phyloP scores from a whole-genome alignment of 805 yeast genomes.

The Saccharomycopsis lassenensis region DNA sequence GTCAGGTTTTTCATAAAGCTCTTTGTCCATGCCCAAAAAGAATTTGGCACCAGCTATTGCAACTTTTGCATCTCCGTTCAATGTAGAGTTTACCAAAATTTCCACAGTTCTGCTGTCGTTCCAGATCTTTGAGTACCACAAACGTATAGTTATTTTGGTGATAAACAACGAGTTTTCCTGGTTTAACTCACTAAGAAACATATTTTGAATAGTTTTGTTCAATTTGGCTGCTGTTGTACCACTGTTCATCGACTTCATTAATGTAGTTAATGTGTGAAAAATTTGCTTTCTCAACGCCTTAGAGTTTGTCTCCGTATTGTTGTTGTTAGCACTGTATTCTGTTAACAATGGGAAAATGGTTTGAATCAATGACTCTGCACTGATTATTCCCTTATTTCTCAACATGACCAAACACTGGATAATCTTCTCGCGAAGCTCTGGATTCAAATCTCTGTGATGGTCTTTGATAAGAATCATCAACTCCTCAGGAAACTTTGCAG shows the following conservation, averaged over 20 bases:
- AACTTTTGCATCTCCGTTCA: slow-evolving; percentile 78
- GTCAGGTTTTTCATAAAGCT: slow-evolving; percentile 66
- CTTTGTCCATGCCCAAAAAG: slow-evolving; percentile 91
- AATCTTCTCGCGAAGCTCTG: slow-evolving; percentile 85
- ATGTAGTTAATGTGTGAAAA: slow-evolving; percentile 64
- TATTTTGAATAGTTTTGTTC: slow-evolving; percentile 83
- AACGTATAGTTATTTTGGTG: slow-evolving; percentile 83
- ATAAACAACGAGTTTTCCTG: slow-evolving; percentile 87
- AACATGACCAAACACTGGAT: slow-evolving; percentile 84
- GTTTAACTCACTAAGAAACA: slow-evolving; percentile 77
- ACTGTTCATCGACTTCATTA: slow-evolving; percentile 73
- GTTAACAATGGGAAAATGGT: slow-evolving; percentile 78
- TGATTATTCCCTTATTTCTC: slow-evolving; percentile 71
- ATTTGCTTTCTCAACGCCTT: slow-evolving; percentile 76
- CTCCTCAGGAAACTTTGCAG: slow-evolving; percentile 76
- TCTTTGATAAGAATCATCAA: slow-evolving; percentile 54
- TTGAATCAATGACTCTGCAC: slow-evolving; percentile 72
- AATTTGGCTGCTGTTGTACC: slow-evolving; percentile 86
- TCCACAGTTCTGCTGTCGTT: slow-evolving; percentile 96
- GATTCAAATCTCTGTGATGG: slow-evolving; percentile 71
- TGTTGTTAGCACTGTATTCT: slow-evolving; percentile 46
- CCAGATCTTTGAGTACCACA: slow-evolving; percentile 98
- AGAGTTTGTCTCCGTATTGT: slow-evolving; percentile 49
- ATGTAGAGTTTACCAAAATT: slow-evolving; percentile 90
- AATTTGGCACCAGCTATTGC: slow-evolving; percentile 83